These are phyloP conservation scores for Thelephora terrestris DNA, from an alignment of 1,284 basidiomycete species.

Conservation along the genomic window DNA sequence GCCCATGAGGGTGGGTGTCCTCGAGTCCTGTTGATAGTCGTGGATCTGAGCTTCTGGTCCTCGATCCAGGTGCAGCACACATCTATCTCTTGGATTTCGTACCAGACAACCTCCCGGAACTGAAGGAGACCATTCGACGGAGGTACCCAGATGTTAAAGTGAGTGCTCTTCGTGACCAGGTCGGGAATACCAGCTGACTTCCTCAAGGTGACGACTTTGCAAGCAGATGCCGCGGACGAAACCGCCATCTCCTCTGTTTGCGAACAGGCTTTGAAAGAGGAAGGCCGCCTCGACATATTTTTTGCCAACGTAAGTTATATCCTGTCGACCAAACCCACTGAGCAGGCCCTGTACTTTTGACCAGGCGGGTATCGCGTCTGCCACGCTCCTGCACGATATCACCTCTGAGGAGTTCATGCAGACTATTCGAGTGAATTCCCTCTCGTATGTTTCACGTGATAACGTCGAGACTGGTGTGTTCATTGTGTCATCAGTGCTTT, in stretches of 20 bases:
- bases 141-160: slow-evolving; percentile 77
- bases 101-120: slow-evolving; percentile 56
- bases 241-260: slow-evolving; percentile 61
- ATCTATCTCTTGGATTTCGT: slow-evolving; percentile 81
- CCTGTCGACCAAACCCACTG: slow-evolving; percentile 1
- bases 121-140: slow-evolving; percentile 58
- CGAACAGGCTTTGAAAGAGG: slow-evolving; percentile 64
- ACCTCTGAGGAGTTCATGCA: slow-evolving; percentile 64
- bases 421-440: slow-evolving; percentile 69
- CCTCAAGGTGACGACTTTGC: slow-evolving; percentile 54
- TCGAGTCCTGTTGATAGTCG: not conserved
- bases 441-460: slow-evolving; percentile 52
- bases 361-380: slow-evolving; percentile 56
- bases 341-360: slow-evolving; percentile 2
- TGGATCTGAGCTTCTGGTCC: not conserved
- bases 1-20: slow-evolving; percentile 64
- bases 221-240: slow-evolving; percentile 81
- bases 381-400: slow-evolving; percentile 40
- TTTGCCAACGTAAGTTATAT: slow-evolving; percentile 73
- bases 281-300: slow-evolving; percentile 85
- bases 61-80: slow-evolving; percentile 61
- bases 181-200: not conserved
- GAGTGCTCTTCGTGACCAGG: slow-evolving; percentile 7
- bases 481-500: slow-evolving; percentile 55
- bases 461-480: not conserved